A percentile compares a stretch with the other conserved stretches of the same genome.
Evolutionary conservation across 495 filamentous ascomycete genomes (phyloP).

Genomic region (Stereocaulon alpinum): DNA sequence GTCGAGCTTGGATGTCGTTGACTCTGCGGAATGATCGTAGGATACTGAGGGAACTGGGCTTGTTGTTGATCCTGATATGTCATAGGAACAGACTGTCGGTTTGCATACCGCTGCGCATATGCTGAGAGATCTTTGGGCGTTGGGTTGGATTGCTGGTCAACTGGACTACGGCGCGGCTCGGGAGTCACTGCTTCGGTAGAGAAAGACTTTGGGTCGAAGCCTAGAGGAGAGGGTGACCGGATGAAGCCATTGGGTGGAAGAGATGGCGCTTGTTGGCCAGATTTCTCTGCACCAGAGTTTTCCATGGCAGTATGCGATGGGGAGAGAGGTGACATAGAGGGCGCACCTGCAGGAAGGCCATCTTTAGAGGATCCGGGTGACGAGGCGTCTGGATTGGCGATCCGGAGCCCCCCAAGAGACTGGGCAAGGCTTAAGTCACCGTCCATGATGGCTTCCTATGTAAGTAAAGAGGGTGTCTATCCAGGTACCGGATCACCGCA

Average conservation of each 20-base stretch:
- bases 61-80: slow-evolving; percentile 39
- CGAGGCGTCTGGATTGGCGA: slow-evolving; percentile 90
- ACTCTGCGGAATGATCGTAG: slow-evolving; percentile 23
- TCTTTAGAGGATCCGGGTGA: slow-evolving; percentile 46
- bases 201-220: slow-evolving; percentile 32
- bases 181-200: slow-evolving; percentile 18
- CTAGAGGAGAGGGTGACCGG: slow-evolving; percentile 25
- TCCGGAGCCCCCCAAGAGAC: slow-evolving; percentile 86
- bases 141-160: slow-evolving; percentile 13
- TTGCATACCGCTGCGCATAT: slow-evolving; percentile 22
- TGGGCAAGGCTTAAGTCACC: slow-evolving; percentile 88
- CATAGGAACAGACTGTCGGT: slow-evolving; percentile 30
- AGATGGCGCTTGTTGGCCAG: slow-evolving; percentile 8
- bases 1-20: slow-evolving; percentile 26
- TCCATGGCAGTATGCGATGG: slow-evolving; percentile 5
- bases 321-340: slow-evolving; percentile 19
- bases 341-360: neutral
- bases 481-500: neutral
- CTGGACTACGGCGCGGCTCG: slow-evolving; percentile 7
- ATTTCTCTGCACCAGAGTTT: neutral
- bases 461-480: neutral
- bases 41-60: slow-evolving; percentile 34
- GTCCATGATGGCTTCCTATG: slow-evolving; percentile 52
- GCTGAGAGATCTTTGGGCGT: slow-evolving; percentile 14
- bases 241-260: slow-evolving; percentile 14